These are phyloP conservation scores for Taphrina betulina DNA, from an alignment of 1,139 yeast species.

Conservation along the genomic window DNA sequence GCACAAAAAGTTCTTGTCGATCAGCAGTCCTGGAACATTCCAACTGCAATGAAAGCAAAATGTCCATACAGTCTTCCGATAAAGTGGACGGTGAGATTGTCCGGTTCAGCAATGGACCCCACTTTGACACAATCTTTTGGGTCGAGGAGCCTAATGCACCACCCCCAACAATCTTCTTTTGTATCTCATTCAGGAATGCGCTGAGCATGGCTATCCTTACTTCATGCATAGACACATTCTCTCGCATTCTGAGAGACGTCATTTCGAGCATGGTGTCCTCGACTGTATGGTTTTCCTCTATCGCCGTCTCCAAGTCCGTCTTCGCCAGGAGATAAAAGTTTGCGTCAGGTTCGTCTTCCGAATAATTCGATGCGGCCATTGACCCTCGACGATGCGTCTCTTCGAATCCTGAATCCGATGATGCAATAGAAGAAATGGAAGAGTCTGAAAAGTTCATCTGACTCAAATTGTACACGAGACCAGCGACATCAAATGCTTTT, in stretches of 20 bases:
- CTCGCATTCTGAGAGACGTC: slow-evolving; percentile 92
- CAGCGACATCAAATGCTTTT: slow-evolving; percentile 8
- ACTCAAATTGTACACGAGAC: slow-evolving; percentile 59
- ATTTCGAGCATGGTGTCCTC: slow-evolving; percentile 91
- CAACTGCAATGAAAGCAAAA: slow-evolving; percentile 60
- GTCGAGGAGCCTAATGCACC: slow-evolving; percentile 55
- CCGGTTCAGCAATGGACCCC: slow-evolving; percentile 77
- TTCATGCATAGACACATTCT: slow-evolving; percentile 92
- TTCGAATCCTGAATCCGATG: slow-evolving; percentile 30
- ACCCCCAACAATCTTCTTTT: slow-evolving; percentile 1
- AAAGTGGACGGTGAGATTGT: slow-evolving; percentile 66
- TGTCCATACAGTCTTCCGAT: slow-evolving; percentile 67
- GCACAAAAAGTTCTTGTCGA: slow-evolving; percentile 46
- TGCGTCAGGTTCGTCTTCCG: slow-evolving; percentile 67
- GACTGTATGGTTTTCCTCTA: slow-evolving; percentile 85
- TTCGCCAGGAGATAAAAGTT: slow-evolving; percentile 76
- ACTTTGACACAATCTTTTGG: slow-evolving; percentile 66
- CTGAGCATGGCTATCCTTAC: slow-evolving; percentile 77
- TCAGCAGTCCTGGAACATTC: slow-evolving; percentile 48
- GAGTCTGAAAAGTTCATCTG: slow-evolving; percentile 73
- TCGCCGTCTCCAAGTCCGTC: slow-evolving; percentile 89
- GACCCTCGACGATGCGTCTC: slow-evolving; percentile 24
- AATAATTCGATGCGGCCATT: slow-evolving; percentile 38
- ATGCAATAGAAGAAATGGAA: slow-evolving; percentile 60
- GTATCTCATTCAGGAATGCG: slow-evolving; percentile 54